Conservation (phyloP, 2,329 filamentous ascomycete genomes). For the Penicillium sp. region DNA sequence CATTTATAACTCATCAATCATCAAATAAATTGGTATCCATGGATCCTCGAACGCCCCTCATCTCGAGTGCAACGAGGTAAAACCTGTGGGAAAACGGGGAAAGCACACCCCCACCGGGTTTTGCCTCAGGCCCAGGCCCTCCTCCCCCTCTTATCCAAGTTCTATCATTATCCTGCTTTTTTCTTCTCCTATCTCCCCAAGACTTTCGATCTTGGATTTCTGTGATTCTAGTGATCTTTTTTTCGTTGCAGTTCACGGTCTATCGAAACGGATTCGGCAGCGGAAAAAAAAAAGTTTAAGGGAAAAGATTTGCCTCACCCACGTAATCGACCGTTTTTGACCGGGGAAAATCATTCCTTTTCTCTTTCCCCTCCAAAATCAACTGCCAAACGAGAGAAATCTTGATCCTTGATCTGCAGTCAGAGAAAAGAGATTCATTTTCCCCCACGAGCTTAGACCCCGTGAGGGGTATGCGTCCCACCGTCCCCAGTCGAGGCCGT, state of each 20-base stretch:
- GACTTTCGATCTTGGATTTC: background rate
- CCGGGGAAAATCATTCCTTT: background rate
- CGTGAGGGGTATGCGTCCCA: constrained; percentile 37
- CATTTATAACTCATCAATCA: background rate
- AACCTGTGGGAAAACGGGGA: background rate
- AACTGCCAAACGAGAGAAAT: background rate
- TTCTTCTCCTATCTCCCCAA: constrained; percentile 4
- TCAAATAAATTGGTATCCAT: background rate
- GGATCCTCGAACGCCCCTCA: background rate
- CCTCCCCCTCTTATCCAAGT: constrained; percentile 5
- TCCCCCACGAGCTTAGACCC: background rate
- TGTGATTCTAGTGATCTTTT: background rate
- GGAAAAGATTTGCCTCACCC: constrained; percentile 33
- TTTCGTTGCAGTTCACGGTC: background rate
- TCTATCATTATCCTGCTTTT: background rate
- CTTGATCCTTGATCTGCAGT: background rate
- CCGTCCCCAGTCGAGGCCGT: constrained; percentile 20
- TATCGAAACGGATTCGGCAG: constrained; percentile 20
- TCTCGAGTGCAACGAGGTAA: background rate
- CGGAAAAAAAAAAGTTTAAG: constrained; percentile 18
- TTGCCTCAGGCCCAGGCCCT: constrained; percentile 21
- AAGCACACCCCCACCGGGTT: constrained; percentile 10
- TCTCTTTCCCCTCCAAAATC: background rate
- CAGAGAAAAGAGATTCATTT: background rate
- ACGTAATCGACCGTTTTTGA: constrained; percentile 17